phyloP scores from a whole-genome alignment of 2,329 filamentous ascomycete genomes.

The Botrytis hyacinthi region DNA sequence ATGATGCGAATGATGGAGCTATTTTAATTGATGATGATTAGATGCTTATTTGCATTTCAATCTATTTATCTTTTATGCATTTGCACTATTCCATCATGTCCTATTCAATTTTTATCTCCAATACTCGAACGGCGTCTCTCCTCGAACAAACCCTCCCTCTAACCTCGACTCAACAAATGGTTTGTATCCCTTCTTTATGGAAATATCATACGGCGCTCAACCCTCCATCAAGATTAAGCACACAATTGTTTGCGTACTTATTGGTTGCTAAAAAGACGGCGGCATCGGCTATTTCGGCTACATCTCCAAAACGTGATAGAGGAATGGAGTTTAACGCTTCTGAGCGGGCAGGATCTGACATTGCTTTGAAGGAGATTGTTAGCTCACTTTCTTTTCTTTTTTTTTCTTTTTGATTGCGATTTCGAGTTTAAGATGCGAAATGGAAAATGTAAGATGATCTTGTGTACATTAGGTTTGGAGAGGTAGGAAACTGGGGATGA shows the following conservation, averaged over 20 bases:
- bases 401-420: neutral
- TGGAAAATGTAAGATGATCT: conserved; percentile 17
- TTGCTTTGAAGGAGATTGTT: conserved; percentile 39
- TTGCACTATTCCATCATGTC: neutral
- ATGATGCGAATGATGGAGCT: conserved; percentile 51
- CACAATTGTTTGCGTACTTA: conserved; percentile 81
- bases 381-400: neutral
- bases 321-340: conserved; percentile 56
- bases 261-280: conserved; percentile 75
- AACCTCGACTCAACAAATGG: neutral
- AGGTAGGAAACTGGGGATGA: conserved; percentile 29
- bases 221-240: conserved; percentile 83
- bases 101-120: neutral
- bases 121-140: neutral
- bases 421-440: neutral
- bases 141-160: neutral
- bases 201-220: conserved; percentile 60
- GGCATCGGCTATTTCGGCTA: conserved; percentile 76
- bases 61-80: neutral
- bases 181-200: neutral
- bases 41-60: conserved; percentile 27
- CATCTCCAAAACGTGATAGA: conserved; percentile 61
- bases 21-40: conserved; percentile 67
- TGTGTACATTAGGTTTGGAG: conserved; percentile 37
- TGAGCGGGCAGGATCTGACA: conserved; percentile 41